Percentiles rank a stretch among this genome's conserved stretches.
These are phyloP conservation scores for Neofusicoccum sp. DNA, from an alignment of 2,329 filamentous ascomycete genomes.

Conservation along the genomic window DNA sequence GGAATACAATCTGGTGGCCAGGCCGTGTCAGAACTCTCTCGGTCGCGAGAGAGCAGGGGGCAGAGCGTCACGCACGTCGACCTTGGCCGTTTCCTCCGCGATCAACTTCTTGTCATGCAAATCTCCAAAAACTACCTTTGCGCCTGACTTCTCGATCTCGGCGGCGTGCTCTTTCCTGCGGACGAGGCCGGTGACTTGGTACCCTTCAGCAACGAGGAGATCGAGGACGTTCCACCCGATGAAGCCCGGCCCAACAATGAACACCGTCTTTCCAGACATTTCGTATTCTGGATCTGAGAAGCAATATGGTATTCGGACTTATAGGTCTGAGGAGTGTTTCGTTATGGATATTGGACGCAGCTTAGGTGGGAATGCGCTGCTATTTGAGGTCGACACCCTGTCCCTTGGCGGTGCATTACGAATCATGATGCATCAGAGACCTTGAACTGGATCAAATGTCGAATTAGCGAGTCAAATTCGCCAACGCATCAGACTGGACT, in stretches of 20 bases:
- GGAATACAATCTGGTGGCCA: constrained; percentile 34
- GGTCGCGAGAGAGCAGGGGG: constrained; percentile 23
- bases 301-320: too few species aligned
- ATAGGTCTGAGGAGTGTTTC: too few species aligned
- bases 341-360: too few species aligned
- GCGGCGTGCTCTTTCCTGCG: constrained; percentile 38
- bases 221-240: constrained; percentile 50
- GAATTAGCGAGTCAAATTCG: too few species aligned
- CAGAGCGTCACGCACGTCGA: constrained; percentile 31
- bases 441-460: too few species aligned
- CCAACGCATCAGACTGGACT: too few species aligned
- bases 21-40: not conserved
- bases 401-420: too few species aligned
- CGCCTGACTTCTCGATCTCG: constrained; percentile 38
- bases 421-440: too few species aligned
- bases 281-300: too few species aligned
- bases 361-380: too few species aligned
- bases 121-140: constrained; percentile 40
- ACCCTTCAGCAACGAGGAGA: constrained; percentile 42
- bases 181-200: constrained; percentile 44
- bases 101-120: constrained; percentile 44
- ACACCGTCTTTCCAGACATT: constrained; percentile 29
- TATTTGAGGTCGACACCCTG: too few species aligned
- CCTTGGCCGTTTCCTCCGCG: constrained; percentile 34
- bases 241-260: constrained; percentile 48